Base-by-base conservation (phyloP, 352 stramenopile species). In the Pythium folliculosum region DNA sequence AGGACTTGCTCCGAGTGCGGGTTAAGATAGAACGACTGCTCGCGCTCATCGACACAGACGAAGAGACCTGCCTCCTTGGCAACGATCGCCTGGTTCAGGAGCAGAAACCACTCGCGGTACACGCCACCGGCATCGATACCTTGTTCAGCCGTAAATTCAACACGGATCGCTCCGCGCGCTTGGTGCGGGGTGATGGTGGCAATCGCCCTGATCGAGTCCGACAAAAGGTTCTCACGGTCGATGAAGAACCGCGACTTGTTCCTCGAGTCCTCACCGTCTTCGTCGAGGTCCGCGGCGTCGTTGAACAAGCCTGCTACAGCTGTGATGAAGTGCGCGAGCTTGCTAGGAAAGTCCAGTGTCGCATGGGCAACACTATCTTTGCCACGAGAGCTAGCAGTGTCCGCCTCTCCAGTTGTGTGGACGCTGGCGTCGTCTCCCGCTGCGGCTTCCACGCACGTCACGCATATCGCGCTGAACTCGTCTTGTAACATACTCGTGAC, bases 41-140 rank as follows among this genome's bases (percentile, higher is more conserved):
- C 69, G 17, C 83, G 50, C 40, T 65, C 38, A 43, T 86, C 79
- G 21, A 71, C 67, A 49, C 76, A 86, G 1, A 53, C 67, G 61
- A 91, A 84, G 14, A 88, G 27, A 2, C 75, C 80, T 14, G 73
- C 61, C 6, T 66, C 32, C 2, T 60, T 55, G 21, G 77, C 57
- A 3, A 83, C 71, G 35, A 91, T 62, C 45, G 75, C 53, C 32
- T 87, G 70, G 49, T 71, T 84, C 13, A 95, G 60, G 22, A 94
- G 68, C 21, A 77, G 66, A 50, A 95, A 90, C 86, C 86, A 95
- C 77, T 94, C 85, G 17, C 88, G 76, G 60, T 92, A 81, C 5
- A 95, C 65, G 16, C 81, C 89, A 13, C 86, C 88, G 19, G 86
- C 86, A 60, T 95, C 86, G 1, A 92, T 72, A 10, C 75, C 88